These are phyloP conservation scores for Salvia rosmarinus DNA, from an alignment of 257 asterid genomes.

Conservation along the genomic window DNA sequence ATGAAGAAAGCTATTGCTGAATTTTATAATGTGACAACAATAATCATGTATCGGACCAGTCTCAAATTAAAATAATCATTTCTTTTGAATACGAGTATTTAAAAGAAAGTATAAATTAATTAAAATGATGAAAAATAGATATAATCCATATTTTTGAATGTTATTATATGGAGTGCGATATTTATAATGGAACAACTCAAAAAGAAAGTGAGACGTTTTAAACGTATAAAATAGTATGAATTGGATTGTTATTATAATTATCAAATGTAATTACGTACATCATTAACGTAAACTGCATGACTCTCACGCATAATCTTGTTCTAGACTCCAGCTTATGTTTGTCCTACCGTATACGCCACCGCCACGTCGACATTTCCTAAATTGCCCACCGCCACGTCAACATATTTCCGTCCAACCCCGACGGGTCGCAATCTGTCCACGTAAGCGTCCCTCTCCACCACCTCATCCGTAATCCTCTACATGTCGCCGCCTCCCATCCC, in stretches of 20 bases:
- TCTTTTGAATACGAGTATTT: too few species aligned
- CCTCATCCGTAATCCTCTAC: neutral
- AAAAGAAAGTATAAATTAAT: too few species aligned
- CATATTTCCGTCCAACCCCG: conserved; percentile 49
- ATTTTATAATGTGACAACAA: neutral
- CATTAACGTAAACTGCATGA: conserved; percentile 14
- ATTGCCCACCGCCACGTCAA: conserved; percentile 31
- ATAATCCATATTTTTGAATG: too few species aligned
- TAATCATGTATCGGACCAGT: too few species aligned
- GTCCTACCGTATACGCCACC: conserved; percentile 29
- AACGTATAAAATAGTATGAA: too few species aligned
- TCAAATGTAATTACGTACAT: conserved; percentile 2
- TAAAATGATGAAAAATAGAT: too few species aligned
- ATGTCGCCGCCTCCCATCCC: neutral
- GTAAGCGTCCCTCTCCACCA: conserved; percentile 44
- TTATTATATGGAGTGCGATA: too few species aligned
- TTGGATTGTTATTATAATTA: neutral
- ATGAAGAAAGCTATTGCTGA: neutral
- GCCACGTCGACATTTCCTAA: conserved; percentile 39
- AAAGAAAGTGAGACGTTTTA: too few species aligned
- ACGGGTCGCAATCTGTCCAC: conserved; percentile 45
- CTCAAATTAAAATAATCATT: neutral
- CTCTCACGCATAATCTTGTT: conserved; percentile 45
- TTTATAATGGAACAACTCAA: too few species aligned
- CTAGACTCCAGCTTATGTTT: conserved; percentile 42